Base-by-base conservation (phyloP, 2,329 filamentous ascomycete species). In the Xylaria sp. region DNA sequence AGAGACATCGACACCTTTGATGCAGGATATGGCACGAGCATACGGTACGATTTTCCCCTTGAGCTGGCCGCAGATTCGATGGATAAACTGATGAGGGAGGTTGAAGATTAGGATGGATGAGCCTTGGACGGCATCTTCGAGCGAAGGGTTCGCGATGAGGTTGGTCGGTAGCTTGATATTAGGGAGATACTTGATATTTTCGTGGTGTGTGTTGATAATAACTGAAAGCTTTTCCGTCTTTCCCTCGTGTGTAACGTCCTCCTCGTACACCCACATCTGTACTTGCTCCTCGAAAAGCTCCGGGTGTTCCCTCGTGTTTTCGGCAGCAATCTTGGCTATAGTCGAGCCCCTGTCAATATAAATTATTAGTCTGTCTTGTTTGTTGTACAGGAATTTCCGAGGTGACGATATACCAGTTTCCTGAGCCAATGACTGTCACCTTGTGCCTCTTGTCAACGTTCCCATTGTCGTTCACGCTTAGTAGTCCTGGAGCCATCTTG, bases 231-330 rank as follows among this genome's bases (percentile, higher is more conserved):
- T 97, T 80, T 96, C 92, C 2, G 91, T 88, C 71, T 89, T 85
- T 71, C 88, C 86, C 76, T 87, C 86, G 45, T 87, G 85, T 63
- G 88, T 87, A 71, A 97, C 90, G 27, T 97, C 88, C 81, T 99
- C 96, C 82, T 99, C 96, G 79, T 90, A 98, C 77, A 99, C 97
- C 96, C 96, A 99, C 96, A 99, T 98, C 82, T 97, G 93, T 61
- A 99, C 94, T 70, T 93, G 85, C 79, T 91, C 85, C 77, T 98
- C 93, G 79, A 98, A 99, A 53, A 98, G 78, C 34, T 93, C 87
- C 9, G 90, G 86, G 82, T 97, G 86, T 72, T 87, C 89, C 70
- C 87, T 89, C 45, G 93, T 92, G 83, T 97, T 99, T 81, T 99
- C 95, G 74, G 94, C 94, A 61, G 98, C 88, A 70, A 99, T 97